phyloP scores from a whole-genome alignment of 164 flowering plant species.

The Chloranthus sessilifolius region DNA sequence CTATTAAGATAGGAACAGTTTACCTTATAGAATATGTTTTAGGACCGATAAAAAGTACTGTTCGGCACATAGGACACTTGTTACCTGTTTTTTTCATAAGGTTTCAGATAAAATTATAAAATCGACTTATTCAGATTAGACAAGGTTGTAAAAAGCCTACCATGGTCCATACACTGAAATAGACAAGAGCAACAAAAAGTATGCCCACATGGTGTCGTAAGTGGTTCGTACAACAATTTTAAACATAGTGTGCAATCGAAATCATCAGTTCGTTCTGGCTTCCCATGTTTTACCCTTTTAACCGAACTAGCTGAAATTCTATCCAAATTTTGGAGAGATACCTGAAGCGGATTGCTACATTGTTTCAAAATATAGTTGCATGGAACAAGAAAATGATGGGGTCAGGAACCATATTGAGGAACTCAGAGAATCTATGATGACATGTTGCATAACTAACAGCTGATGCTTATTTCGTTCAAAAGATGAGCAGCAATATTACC shows the following conservation, averaged over 20 bases:
- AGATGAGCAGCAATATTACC: constrained; percentile 35
- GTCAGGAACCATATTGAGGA: too few species aligned
- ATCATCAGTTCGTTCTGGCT: constrained; percentile 68
- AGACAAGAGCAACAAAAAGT: constrained; percentile 89
- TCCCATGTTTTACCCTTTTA: constrained; percentile 34
- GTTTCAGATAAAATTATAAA: constrained; percentile 5
- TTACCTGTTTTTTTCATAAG: constrained; percentile 47
- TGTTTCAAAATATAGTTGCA: constrained; percentile 16
- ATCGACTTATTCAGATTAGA: neutral
- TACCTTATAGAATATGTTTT: constrained; percentile 80
- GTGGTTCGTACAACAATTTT: constrained; percentile 80
- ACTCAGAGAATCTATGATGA: too few species aligned
- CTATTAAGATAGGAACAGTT: constrained; percentile 11
- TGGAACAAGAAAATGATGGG: neutral
- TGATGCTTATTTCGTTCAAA: too few species aligned
- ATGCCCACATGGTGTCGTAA: constrained; percentile 98
- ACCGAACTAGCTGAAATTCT: constrained; percentile 18
- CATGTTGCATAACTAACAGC: too few species aligned
- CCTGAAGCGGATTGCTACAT: constrained; percentile 58
- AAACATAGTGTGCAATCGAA: constrained; percentile 92
- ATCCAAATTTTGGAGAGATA: constrained; percentile 51
- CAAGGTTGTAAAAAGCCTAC: constrained; percentile 27
- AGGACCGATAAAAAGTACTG: constrained; percentile 77
- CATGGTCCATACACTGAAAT: constrained; percentile 92
- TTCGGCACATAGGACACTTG: constrained; percentile 93